phyloP scores from a whole-genome alignment of 208 protist species.

The Crithidia sp. region DNA sequence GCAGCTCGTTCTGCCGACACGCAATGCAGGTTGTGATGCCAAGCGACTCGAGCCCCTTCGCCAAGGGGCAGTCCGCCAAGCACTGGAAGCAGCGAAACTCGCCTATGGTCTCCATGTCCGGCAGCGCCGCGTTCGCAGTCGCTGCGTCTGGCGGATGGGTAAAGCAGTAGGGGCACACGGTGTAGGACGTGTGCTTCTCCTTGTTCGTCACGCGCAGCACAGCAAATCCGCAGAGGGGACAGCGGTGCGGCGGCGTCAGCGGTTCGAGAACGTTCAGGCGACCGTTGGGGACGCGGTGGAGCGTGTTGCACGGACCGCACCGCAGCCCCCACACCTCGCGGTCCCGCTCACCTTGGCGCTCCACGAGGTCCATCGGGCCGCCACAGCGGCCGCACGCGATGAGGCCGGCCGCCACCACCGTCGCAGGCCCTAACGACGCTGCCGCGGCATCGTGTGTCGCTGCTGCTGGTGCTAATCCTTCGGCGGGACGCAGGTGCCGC shows the following conservation, averaged over 20 bases:
- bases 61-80: conserved; percentile 73
- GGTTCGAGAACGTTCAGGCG: conserved; percentile 50
- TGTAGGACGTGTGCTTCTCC: conserved; percentile 79
- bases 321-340: conserved; percentile 49
- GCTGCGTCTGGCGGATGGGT: conserved; percentile 52
- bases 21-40: conserved; percentile 67
- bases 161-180: conserved; percentile 83
- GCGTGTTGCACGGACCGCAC: conserved; percentile 47
- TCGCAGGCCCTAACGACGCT: conserved; percentile 3
- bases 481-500: conserved; percentile 39
- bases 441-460: background rate
- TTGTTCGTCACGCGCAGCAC: conserved; percentile 67
- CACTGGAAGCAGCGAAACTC: conserved; percentile 92
- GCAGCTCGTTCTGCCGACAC: conserved; percentile 71
- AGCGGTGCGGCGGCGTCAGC: conserved; percentile 44
- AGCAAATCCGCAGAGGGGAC: conserved; percentile 71
- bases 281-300: conserved; percentile 65
- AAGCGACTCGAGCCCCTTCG: conserved; percentile 64
- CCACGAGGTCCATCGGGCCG: conserved; percentile 60
- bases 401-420: conserved; percentile 38
- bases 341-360: conserved; percentile 49
- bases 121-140: conserved; percentile 8
- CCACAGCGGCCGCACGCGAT: conserved; percentile 58
- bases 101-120: conserved; percentile 44
- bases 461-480: background rate